phyloP scores from a whole-genome alignment of 2,329 filamentous ascomycete genomes.

The Penicillium polonicum region DNA sequence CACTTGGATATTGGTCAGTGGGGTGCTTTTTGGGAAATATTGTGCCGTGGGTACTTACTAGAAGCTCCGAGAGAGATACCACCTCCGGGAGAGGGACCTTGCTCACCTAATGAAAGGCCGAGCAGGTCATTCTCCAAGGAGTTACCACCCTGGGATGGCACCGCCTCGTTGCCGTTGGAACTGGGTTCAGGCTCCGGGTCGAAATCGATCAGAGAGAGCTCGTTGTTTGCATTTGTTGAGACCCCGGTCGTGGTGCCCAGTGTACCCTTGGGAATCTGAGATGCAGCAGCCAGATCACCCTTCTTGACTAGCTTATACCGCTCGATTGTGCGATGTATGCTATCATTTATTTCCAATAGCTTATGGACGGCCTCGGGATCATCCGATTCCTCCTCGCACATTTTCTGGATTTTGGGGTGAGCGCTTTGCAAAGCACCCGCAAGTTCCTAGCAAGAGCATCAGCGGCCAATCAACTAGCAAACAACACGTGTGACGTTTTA shows the following conservation, averaged over 20 bases:
- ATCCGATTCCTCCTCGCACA: slow-evolving; percentile 98
- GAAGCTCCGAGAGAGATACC: slow-evolving; percentile 76
- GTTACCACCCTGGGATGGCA: slow-evolving; percentile 54
- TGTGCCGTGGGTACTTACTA: slow-evolving; percentile 46
- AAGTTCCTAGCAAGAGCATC: slow-evolving; percentile 62
- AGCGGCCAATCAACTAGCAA: neutral
- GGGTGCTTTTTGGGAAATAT: neutral
- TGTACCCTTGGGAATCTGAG: slow-evolving; percentile 79
- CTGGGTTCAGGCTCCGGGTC: slow-evolving; percentile 55
- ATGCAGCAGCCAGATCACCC: slow-evolving; percentile 81
- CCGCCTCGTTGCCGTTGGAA: slow-evolving; percentile 44
- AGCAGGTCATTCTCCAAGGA: slow-evolving; percentile 87
- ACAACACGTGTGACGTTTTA: neutral
- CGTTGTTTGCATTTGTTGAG: slow-evolving; percentile 66
- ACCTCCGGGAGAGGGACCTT: slow-evolving; percentile 69
- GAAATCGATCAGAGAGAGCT: slow-evolving; percentile 93
- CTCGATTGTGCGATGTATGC: slow-evolving; percentile 94
- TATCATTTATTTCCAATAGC: slow-evolving; percentile 95
- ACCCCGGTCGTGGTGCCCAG: slow-evolving; percentile 66
- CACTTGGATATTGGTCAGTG: slow-evolving; percentile 10
- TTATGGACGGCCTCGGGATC: slow-evolving; percentile 95
- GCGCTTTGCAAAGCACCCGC: slow-evolving; percentile 85
- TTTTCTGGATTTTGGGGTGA: slow-evolving; percentile 98
- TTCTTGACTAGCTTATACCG: slow-evolving; percentile 95
- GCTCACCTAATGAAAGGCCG: slow-evolving; percentile 76